Evolutionary conservation across 2,329 filamentous ascomycete species (phyloP), one percentile per base, ranked within the genome.

Genomic region (Hypoxylon sp.): DNA sequence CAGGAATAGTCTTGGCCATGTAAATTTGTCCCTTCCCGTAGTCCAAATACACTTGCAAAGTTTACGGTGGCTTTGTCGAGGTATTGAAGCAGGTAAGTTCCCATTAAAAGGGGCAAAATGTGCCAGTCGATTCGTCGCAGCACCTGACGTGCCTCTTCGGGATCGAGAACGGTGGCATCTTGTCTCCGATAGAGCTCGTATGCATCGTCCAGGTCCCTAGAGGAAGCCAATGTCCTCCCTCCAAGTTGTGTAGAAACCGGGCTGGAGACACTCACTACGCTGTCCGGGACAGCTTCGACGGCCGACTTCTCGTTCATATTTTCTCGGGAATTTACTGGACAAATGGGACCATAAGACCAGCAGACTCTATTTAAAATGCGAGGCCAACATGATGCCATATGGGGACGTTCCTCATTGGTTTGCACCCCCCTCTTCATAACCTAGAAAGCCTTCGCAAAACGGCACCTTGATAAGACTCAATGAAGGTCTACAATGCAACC

Each of bases 1-100:
- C 86, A 88, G 10, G 82, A 82, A 71, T 87, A 88, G 56, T 88
- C 79, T 65, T 86, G 80, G 8, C 83, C 83, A 15, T 79, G 72
- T 17, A 88, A 76, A 55, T 86, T 76, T 0, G 84, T 85, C 2
- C 81, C 84, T 50, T 83, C 74, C 53, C 83, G 76, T 29, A 87
- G 72, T 0, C 84, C 84, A 72, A 84, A 87, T 0, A 83, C 83
- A 60, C 80, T 83, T 2, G 84, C 84, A 72, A 85, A 86, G 68
- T 84, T 85, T 75, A 85, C 81, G 1, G 78, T 80, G 61, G 82
- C 82, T 73, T 80, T 79, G 48, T 79, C 78, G 11, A 79, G 72
- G 29, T 77, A 79, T 70, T 79, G 78, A 5, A 79, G 72, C 44
- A 78, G 59, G 35, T 79, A 79, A 1, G 76, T 79, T 31, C 74